Base-by-base conservation (phyloP, 2,329 filamentous ascomycete species). In the Cercospora sojina region DNA sequence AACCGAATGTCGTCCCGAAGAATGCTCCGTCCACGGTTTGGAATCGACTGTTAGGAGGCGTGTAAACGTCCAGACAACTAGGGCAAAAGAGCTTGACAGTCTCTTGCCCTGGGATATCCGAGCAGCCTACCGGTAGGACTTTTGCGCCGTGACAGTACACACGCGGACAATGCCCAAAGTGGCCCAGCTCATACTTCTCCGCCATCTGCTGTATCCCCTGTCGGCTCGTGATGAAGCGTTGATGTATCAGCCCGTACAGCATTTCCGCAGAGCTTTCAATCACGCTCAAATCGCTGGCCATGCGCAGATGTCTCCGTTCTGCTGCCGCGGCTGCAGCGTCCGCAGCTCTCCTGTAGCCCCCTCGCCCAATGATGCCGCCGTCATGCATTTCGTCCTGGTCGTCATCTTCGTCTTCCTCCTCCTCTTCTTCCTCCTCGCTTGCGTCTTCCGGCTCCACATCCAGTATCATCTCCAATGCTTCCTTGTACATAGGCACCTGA, bases 21-120 rank as follows among this genome's bases (percentile, higher is more conserved):
- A 98, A 99, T 56, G 95, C 95, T 62, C 95, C 95, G 73, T 99
- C 95, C 35, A 99, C 95, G 2, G 92, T 94, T 80, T 98, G 95
- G 78, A 98, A 99, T 20, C 95, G 88, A 75, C 92, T 97, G 83
- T 98, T 99, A 47, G 95, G 95, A 3, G 95, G 95, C 0, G 95
- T 95, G 80, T 98, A 99, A 74, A 98, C 92, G 77, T 99, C 95
- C 71, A 97, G 87, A 80, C 95, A 99, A 69, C 92, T 93, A 2
- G 95, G 95, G 78, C 95, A 99, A 82, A 97, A 99, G 23, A 99
- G 87, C 83, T 99, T 99, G 76, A 99, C 95, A 0, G 95, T 99
- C 76, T 99, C 94, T 79, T 96, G 91, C 70, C 95, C 95, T 0
- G 95, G 94, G 57, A 94, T 95, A 79, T 99, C 95, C 66, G 92